A percentile compares a stretch with the other conserved stretches of the same genome.
Evolutionary conservation across 192 early-diverging fungal species (phyloP).

Genomic region (Allomyces arbusculus): DNA sequence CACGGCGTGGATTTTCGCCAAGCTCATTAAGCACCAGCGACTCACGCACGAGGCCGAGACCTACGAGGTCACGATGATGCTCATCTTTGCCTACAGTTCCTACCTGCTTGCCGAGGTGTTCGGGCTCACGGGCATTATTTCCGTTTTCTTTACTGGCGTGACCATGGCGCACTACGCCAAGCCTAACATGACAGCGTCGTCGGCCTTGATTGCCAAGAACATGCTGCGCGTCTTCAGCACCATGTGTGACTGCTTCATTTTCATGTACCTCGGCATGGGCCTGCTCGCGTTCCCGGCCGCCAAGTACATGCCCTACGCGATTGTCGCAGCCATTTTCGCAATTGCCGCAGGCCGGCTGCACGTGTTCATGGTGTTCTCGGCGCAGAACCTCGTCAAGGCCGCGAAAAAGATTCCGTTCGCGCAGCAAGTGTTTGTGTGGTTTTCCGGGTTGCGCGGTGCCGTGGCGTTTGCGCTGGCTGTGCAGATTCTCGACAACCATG

Average conservation of each 20-base stretch:
- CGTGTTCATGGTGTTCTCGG: constrained; percentile 29
- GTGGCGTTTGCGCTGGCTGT: constrained; percentile 40
- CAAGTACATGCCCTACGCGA: constrained; percentile 21
- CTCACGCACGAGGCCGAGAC: constrained; percentile 18
- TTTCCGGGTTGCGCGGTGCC: constrained; percentile 35
- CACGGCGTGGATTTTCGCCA: constrained; percentile 25
- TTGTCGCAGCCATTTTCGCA: constrained; percentile 21
- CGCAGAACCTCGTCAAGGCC: constrained; percentile 14
- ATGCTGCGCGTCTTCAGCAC: constrained; percentile 23
- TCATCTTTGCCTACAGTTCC: constrained; percentile 28
- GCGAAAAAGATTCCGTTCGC: constrained; percentile 15
- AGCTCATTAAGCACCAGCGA: constrained; percentile 35
- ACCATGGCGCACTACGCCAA: constrained; percentile 35
- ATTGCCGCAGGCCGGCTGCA: constrained; percentile 29
- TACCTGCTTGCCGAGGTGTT: constrained; percentile 34
- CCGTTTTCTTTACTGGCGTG: constrained; percentile 36
- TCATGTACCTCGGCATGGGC: constrained; percentile 37
- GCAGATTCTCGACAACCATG: constrained; percentile 28
- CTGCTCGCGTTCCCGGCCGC: constrained; percentile 29
- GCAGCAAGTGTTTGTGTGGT: constrained; percentile 35
- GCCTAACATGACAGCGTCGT: constrained; percentile 18
- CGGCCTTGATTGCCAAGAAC: constrained; percentile 17
- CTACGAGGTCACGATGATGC: constrained; percentile 34
- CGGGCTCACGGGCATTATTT: constrained; percentile 32
- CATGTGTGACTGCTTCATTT: constrained; percentile 35